Base-by-base conservation (phyloP, 1,284 basidiomycete genomes). In the Ustanciosporium gigantosporum region DNA sequence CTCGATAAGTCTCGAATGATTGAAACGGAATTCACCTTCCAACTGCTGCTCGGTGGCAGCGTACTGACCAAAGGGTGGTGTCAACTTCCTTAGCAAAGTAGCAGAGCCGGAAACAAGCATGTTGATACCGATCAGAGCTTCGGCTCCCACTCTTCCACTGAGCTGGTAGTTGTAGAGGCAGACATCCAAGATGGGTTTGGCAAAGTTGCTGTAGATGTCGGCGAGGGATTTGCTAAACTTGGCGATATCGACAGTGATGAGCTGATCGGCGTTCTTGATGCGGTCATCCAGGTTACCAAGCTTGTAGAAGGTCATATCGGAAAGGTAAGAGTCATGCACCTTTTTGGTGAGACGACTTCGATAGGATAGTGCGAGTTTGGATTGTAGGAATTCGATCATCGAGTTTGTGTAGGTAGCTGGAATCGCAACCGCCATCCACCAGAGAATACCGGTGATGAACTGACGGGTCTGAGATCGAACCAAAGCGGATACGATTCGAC, bases 231-330 rank as follows among this genome's bases (percentile, higher is more conserved):
- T 85, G 25, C 90, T 91, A 80, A 97, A 97, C 50, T 89, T 89
- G 76, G 92, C 89, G 35, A 97, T 91, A 77, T 98, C 94, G 55
- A 94, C 88, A 0, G 92, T 94, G 62, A 97, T 91, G 85, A 94
- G 88, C 87, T 96, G 93, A 75, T 97, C 94, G 8, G 91, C 89
- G 68, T 97, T 97, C 81, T 92, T 92, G 64, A 97, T 92, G 45
- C 94, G 83, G 78, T 97, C 94, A 37, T 77, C 75, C 27, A 77
- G 79, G 85, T 71, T 77, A 87, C 90, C 86, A 23, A 97, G 81
- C 78, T 95, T 94, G 80, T 97, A 98, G 79, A 93, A 97, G 22
- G 80, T 83, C 79, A 59, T 84, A 40, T 88, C 84, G 13, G 89
- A 88, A 11, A 98, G 84, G 76, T 98, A 97, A 66, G 87, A 84